These are phyloP conservation scores for Suillus alpinus DNA, from an alignment of 768 basidiomycete species.

Conservation along the genomic window DNA sequence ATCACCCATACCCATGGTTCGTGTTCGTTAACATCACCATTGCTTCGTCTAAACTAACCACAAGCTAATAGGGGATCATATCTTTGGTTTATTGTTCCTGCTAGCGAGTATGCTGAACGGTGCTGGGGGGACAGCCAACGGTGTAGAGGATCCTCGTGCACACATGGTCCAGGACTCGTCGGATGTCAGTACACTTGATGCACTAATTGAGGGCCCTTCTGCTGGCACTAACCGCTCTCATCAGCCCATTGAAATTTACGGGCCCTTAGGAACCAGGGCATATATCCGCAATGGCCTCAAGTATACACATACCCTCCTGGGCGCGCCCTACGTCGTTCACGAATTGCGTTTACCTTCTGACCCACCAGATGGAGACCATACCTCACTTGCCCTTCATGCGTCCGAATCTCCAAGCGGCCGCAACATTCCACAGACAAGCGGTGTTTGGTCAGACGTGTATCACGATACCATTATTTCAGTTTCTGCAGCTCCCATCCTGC, in stretches of 20 bases:
- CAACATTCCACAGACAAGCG: conserved; percentile 58
- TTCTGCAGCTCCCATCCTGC: conserved; percentile 73
- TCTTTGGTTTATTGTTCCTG: conserved; percentile 70
- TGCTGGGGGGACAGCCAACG: conserved; percentile 61
- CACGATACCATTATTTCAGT: conserved; percentile 55
- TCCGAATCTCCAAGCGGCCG: conserved; percentile 60
- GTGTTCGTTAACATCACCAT: background rate
- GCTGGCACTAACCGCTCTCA: conserved; percentile 7
- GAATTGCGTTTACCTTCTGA: conserved; percentile 72
- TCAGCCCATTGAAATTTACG: conserved; percentile 80
- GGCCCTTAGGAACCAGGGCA: conserved; percentile 78
- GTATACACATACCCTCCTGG: conserved; percentile 69
- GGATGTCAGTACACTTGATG: conserved; percentile 15
- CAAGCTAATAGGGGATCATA: conserved; percentile 64
- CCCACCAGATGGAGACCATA: conserved; percentile 48
- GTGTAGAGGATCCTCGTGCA: conserved; percentile 56
- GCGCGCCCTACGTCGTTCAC: conserved; percentile 73
- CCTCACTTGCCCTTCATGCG: conserved; percentile 42
- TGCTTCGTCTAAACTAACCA: background rate
- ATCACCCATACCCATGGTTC: conserved; percentile 88
- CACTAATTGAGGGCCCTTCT: no score
- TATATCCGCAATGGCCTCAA: conserved; percentile 69
- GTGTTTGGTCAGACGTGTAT: conserved; percentile 68
- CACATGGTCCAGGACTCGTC: conserved; percentile 20
- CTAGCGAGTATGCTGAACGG: conserved; percentile 72